Conservation (phyloP, 2,329 filamentous ascomycete species). For the Fusarium globosum region DNA sequence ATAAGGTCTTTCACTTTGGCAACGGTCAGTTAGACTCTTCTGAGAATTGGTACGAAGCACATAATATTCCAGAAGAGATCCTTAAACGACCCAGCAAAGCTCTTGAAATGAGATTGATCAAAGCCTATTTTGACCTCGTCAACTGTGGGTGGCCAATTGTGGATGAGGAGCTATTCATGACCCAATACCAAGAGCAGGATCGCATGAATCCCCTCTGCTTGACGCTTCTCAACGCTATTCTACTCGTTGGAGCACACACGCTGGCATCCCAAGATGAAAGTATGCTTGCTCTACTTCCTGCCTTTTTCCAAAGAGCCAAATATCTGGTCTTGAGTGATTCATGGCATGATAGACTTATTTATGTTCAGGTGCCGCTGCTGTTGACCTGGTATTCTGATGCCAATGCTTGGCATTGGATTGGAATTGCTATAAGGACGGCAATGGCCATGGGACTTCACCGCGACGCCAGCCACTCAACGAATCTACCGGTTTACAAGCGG, state of each 20-base stretch:
- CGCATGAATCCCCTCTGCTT: not conserved
- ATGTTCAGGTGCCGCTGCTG: not conserved
- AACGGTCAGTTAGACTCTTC: not conserved
- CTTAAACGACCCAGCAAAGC: not conserved
- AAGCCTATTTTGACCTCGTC: not conserved
- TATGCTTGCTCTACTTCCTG: not conserved
- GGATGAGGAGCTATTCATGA: constrained; percentile 14
- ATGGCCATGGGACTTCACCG: constrained; percentile 16
- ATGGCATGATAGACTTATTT: constrained; percentile 9
- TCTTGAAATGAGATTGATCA: not conserved
- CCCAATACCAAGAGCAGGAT: not conserved
- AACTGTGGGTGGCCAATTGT: constrained; percentile 18
- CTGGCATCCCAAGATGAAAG: not conserved
- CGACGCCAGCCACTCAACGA: constrained; percentile 4
- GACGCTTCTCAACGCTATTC: constrained; percentile 5
- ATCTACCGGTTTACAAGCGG: constrained; percentile 9
- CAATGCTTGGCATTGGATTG: constrained; percentile 22
- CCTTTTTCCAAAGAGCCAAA: constrained; percentile 5
- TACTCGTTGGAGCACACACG: constrained; percentile 12
- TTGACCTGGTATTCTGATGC: constrained; percentile 18
- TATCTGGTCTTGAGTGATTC: not conserved
- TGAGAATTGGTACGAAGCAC: not conserved
- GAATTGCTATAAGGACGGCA: constrained; percentile 7
- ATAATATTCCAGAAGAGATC: not conserved
- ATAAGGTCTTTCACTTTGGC: constrained; percentile 11